Percentiles rank a stretch among this genome's conserved stretches.
These are phyloP conservation scores for Paratrypanosoma confusum DNA, from an alignment of 208 protist genomes.

Conservation along the genomic window DNA sequence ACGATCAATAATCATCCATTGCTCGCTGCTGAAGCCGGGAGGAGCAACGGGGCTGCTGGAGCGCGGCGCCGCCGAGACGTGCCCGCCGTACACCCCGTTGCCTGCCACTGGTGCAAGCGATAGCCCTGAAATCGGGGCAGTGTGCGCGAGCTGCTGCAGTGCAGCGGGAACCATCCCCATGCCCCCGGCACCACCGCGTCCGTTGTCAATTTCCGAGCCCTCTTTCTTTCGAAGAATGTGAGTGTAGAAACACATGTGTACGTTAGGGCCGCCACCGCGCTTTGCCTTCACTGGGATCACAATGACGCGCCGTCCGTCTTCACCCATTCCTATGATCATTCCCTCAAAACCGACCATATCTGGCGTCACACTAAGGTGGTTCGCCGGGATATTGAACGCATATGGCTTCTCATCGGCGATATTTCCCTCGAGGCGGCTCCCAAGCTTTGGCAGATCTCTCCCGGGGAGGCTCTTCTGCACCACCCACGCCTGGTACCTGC, in stretches of 20 bases:
- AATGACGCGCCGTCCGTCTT: slow-evolving; percentile 40
- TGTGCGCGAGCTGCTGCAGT: neutral
- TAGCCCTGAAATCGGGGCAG: neutral
- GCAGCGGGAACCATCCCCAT: neutral
- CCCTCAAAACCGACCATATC: slow-evolving; percentile 75
- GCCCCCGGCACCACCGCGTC: neutral
- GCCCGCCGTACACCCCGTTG: slow-evolving; percentile 1
- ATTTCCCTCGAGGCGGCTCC: slow-evolving; percentile 52
- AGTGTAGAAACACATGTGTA: slow-evolving; percentile 58
- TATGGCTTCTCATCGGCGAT: slow-evolving; percentile 20
- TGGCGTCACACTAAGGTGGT: slow-evolving; percentile 37
- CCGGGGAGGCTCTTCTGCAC: slow-evolving; percentile 21
- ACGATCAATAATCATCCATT: slow-evolving; percentile 49
- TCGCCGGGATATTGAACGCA: slow-evolving; percentile 37
- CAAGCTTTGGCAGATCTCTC: slow-evolving; percentile 30
- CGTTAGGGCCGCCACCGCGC: slow-evolving; percentile 34
- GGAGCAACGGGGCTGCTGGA: slow-evolving; percentile 5
- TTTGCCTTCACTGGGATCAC: slow-evolving; percentile 38
- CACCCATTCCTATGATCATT: slow-evolving; percentile 54
- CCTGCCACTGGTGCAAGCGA: neutral
- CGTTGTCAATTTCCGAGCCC: neutral
- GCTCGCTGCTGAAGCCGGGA: slow-evolving; percentile 46
- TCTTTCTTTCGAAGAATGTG: slow-evolving; percentile 37
- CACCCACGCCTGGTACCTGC: slow-evolving; percentile 47
- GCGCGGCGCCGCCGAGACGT: neutral